Percentiles rank a stretch among this genome's conserved stretches.
Conservation (phyloP, 1,139 yeast genomes). For the Tardiomyces digboiensis region DNA sequence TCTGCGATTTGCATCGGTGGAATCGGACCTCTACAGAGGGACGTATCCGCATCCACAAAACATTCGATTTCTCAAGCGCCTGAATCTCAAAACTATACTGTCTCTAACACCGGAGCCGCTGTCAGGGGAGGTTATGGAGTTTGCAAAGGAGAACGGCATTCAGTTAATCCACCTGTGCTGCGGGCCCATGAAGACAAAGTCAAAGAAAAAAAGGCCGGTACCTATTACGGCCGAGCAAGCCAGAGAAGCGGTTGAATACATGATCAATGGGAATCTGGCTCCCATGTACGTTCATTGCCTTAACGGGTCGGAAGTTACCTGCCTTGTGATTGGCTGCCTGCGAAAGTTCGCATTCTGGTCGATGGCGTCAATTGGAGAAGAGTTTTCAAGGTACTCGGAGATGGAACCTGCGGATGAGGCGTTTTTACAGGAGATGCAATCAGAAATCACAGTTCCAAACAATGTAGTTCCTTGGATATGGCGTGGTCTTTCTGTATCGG, state of each 20-base stretch:
- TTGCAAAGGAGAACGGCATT: constrained; percentile 41
- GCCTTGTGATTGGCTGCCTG: constrained; percentile 76
- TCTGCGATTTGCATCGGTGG: constrained; percentile 62
- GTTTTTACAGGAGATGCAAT: constrained; percentile 73
- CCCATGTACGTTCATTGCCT: constrained; percentile 82
- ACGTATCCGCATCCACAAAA: constrained; percentile 78
- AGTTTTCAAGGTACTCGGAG: constrained; percentile 70
- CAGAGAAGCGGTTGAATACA: constrained; percentile 44
- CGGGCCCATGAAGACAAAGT: constrained; percentile 29
- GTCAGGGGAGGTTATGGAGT: constrained; percentile 36
- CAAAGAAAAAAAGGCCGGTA: constrained; percentile 38
- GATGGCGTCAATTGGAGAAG: constrained; percentile 77
- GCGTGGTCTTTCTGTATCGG: constrained; percentile 58
- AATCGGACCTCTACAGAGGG: constrained; percentile 68
- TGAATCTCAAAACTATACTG: constrained; percentile 61
- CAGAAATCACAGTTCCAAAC: constrained; percentile 46
- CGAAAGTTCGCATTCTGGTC: constrained; percentile 87
- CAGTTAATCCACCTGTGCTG: constrained; percentile 56
- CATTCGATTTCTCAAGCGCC: constrained; percentile 57
- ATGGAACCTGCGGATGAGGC: constrained; percentile 74
- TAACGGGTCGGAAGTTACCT: constrained; percentile 84
- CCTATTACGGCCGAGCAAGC: constrained; percentile 65
- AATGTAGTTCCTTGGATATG: constrained; percentile 64
- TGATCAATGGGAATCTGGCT: constrained; percentile 48
- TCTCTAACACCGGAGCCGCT: constrained; percentile 76